A percentile compares a stretch with the other conserved stretches of the same genome.
Conservation (phyloP, 805 yeast species). For the Kregervanrija delftensis region DNA sequence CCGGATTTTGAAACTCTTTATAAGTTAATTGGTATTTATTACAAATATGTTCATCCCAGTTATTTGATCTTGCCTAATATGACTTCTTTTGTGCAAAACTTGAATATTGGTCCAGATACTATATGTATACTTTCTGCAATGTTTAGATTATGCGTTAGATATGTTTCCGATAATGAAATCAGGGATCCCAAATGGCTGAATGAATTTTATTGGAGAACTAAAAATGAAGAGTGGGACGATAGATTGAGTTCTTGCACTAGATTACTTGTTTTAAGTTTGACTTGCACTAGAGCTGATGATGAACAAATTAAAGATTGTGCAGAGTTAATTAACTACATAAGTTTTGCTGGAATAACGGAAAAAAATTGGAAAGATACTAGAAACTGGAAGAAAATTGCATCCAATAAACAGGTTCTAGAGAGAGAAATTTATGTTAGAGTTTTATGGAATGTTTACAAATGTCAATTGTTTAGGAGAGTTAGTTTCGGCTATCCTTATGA, state of each 20-base stretch:
- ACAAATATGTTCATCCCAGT: conserved; percentile 34
- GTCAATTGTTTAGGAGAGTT: conserved; percentile 28
- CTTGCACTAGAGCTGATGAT: conserved; percentile 20
- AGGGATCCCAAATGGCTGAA: conserved; percentile 21
- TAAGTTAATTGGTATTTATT: conserved; percentile 32
- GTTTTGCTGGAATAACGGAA: background rate
- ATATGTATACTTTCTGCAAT: conserved; percentile 24
- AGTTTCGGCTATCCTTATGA: conserved; percentile 32
- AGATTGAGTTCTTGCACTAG: conserved; percentile 21
- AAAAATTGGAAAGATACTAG: background rate
- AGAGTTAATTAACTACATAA: conserved; percentile 4
- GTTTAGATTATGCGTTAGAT: conserved; percentile 29
- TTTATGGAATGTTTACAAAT: conserved; percentile 34
- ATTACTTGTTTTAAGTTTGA: conserved; percentile 23
- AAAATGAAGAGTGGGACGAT: conserved; percentile 29
- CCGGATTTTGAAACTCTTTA: conserved; percentile 31
- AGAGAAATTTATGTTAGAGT: conserved; percentile 29
- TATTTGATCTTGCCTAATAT: conserved; percentile 32
- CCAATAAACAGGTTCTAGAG: conserved; percentile 22
- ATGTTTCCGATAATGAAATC: conserved; percentile 22
- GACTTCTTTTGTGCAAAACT: conserved; percentile 22
- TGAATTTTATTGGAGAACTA: conserved; percentile 32
- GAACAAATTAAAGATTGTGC: conserved; percentile 15
- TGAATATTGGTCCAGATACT: conserved; percentile 26
- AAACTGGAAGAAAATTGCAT: conserved; percentile 14